Base-by-base conservation (phyloP, 2,329 filamentous ascomycete genomes). In the Epichloe bromicola region DNA sequence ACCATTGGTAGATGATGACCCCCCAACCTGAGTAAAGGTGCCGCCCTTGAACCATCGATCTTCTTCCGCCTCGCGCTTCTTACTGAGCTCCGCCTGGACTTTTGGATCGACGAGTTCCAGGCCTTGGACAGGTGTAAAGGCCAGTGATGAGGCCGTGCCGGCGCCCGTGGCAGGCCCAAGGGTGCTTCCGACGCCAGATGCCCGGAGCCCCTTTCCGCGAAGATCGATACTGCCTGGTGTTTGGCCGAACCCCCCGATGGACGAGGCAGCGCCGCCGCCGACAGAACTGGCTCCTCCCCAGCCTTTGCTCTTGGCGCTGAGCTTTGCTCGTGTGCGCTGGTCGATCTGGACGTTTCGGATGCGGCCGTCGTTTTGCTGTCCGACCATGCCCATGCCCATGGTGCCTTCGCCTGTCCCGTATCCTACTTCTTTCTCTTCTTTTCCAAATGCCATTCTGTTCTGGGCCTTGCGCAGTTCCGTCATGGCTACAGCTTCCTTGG, bases 11-110 rank as follows among this genome's bases (percentile, higher is more conserved):
- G 56, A 56, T 55, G 79, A 79, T 55, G 79, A 79, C 11, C 62
- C 65, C 10, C 82, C 82, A 51, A 95, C 79, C 66, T 96, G 90
- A 8, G 93, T 96, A 63, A 98, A 98, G 0, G 88, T 90, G n/a
- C 93, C 93, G 45, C 88, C 87, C 68, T 93, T 95, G 74, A 98
- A 98, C 85, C 89, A 98, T 38, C 88, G 76, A 64, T 97, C 91
- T 64, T 95, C 88, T 56, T 97, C 93, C 1, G 88, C 90, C 65
- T 95, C 94, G 56, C 89, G 76, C 73, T 97, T 97, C 60, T 88
- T 79, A 63, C 79, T 89, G 65, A 95, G 78, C 70, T 96, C 89
- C 7, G 88, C 86, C 59, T 89, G 83, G 52, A 86, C 80, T 72
- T 93, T 95, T 20, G 93, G 93, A 65, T 97, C 91, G 6, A 97